phyloP scores from a whole-genome alignment of 805 yeast species.

The Metschnikowia peoriensis region DNA sequence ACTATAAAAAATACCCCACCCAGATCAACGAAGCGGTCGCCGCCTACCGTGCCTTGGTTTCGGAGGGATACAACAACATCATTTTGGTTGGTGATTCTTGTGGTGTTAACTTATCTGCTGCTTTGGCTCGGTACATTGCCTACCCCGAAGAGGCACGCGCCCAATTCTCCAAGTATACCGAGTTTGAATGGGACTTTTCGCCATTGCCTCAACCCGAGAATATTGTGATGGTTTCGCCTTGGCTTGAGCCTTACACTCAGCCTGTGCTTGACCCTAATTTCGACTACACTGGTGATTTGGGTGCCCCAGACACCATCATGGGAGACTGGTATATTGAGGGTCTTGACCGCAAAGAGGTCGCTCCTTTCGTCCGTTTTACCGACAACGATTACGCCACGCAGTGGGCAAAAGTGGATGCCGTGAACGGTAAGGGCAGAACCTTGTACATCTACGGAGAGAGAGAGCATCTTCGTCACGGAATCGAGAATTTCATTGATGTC shows the following conservation, averaged over 20 bases:
- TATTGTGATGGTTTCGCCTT: constrained; percentile 31
- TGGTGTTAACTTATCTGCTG: constrained; percentile 16
- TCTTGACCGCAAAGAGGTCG: constrained; percentile 12
- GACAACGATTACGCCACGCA: constrained; percentile 23
- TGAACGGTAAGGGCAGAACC: constrained; percentile 21
- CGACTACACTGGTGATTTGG: constrained; percentile 31
- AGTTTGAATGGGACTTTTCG: constrained; percentile 20
- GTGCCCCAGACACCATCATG: constrained; percentile 26
- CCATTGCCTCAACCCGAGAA: constrained; percentile 29
- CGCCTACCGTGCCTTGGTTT: constrained; percentile 15
- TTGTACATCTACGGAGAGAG: constrained; percentile 32
- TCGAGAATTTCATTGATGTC: constrained; percentile 24
- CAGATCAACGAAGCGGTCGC: constrained; percentile 24
- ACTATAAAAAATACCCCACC: constrained; percentile 24
- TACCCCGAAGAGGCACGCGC: constrained; percentile 30
- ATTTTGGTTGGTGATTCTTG: constrained; percentile 16
- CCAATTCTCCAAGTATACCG: constrained; percentile 22
- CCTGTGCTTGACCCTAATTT: constrained; percentile 26
- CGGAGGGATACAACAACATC: constrained; percentile 13
- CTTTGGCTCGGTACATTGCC: constrained; percentile 21
- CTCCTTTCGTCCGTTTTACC: constrained; percentile 24
- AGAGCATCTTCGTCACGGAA: constrained; percentile 31
- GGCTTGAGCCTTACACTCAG: constrained; percentile 32
- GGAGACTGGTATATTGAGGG: constrained; percentile 35
- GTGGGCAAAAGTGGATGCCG: constrained; percentile 27